Conservation (phyloP, 192 early-diverging fungal species). For the Thamnidium elegans region DNA sequence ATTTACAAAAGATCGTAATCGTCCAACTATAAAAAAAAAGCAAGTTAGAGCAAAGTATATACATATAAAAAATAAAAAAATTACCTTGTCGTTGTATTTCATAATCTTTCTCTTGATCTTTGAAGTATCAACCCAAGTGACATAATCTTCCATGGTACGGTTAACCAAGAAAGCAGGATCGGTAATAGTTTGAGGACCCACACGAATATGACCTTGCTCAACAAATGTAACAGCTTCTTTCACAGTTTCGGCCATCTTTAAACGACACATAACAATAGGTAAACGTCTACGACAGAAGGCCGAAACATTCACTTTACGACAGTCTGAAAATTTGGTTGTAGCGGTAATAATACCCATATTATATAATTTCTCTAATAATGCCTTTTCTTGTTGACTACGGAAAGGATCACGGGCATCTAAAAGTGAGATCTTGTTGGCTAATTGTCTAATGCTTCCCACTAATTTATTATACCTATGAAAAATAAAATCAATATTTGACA, state of each 20-base stretch:
- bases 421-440: slow-evolving; percentile 80
- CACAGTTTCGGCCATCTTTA: slow-evolving; percentile 94
- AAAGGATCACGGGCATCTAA: slow-evolving; percentile 85
- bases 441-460: slow-evolving; percentile 74
- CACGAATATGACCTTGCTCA: slow-evolving; percentile 93
- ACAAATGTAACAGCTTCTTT: slow-evolving; percentile 86
- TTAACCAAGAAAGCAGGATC: slow-evolving; percentile 88
- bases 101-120: slow-evolving; percentile 96
- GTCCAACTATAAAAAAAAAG: slow-evolving; percentile 57
- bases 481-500: neutral
- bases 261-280: slow-evolving; percentile 89
- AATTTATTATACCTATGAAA: slow-evolving; percentile 74
- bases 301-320: slow-evolving; percentile 80
- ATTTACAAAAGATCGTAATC: slow-evolving; percentile 83
- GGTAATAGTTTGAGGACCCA: slow-evolving; percentile 86
- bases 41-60: neutral
- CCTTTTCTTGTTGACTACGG: slow-evolving; percentile 67
- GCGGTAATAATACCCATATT: slow-evolving; percentile 79
- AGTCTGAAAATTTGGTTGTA: slow-evolving; percentile 71
- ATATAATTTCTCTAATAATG: slow-evolving; percentile 84
- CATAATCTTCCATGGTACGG: slow-evolving; percentile 92
- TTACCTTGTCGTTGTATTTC: slow-evolving; percentile 87
- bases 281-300: slow-evolving; percentile 85
- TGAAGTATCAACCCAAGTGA: slow-evolving; percentile 97
- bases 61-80: neutral